A percentile compares a stretch with the other conserved stretches of the same genome.
Conservation (phyloP, 305 asterid genomes). For the Withania somnifera region DNA sequence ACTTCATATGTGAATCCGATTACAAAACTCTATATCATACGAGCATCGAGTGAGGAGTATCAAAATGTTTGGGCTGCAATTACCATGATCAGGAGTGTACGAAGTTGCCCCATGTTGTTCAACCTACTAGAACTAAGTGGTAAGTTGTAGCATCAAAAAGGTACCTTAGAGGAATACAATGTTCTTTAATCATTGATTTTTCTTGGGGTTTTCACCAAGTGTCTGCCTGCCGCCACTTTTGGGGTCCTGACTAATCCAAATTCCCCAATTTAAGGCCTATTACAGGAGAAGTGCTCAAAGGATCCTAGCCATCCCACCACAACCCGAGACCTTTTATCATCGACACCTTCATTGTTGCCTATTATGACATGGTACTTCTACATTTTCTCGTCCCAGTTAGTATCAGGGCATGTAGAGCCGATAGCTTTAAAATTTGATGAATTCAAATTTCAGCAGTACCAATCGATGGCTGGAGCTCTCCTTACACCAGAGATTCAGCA, state of each 20-base stretch:
- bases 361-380: neutral
- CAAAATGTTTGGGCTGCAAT: slow-evolving; percentile 70
- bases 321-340: neutral
- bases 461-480: slow-evolving; percentile 36
- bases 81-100: slow-evolving; percentile 64
- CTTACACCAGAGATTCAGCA: slow-evolving; percentile 30
- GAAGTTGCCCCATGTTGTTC: slow-evolving; percentile 69
- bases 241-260: neutral
- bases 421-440: slow-evolving; percentile 75
- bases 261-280: neutral
- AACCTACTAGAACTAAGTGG: slow-evolving; percentile 81
- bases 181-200: neutral
- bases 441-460: slow-evolving; percentile 59
- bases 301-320: neutral
- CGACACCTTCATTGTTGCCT: neutral
- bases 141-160: slow-evolving; percentile 14
- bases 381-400: slow-evolving; percentile 34
- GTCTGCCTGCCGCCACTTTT: neutral
- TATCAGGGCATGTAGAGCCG: slow-evolving; percentile 60
- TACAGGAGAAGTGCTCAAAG: too few relatives aligned
- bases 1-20: slow-evolving; percentile 51
- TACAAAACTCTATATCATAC: slow-evolving; percentile 61
- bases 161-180: neutral
- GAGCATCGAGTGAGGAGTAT: slow-evolving; percentile 65
- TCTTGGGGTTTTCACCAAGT: too few relatives aligned